These are phyloP conservation scores for Claviceps lovelessii DNA, from an alignment of 2,329 filamentous ascomycete genomes.

Conservation along the genomic window DNA sequence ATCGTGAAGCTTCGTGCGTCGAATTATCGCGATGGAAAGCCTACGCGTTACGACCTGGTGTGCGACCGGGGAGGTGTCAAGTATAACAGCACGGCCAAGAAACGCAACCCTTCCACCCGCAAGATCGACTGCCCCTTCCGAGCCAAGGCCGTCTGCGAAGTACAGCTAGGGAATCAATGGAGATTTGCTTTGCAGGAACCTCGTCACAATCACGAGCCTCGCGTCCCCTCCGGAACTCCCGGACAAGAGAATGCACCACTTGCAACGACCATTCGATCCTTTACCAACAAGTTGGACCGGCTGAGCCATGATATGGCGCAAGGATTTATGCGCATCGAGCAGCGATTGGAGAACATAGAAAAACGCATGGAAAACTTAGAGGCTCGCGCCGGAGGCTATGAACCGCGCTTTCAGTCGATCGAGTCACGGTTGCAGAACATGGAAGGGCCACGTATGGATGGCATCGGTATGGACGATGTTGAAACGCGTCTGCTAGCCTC, in stretches of 20 bases:
- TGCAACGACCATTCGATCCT: conserved; percentile 41
- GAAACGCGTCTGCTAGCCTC: conserved; percentile 29
- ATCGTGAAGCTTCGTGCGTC: conserved; percentile 49
- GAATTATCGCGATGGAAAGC: conserved; percentile 49
- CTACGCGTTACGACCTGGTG: conserved; percentile 47
- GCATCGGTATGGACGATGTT: conserved; percentile 31
- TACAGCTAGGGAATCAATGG: conserved; percentile 48
- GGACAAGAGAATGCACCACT: conserved; percentile 44
- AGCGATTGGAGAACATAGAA: conserved; percentile 35
- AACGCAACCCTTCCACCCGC: conserved; percentile 47
- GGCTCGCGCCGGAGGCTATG: conserved; percentile 26
- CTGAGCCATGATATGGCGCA: conserved; percentile 41
- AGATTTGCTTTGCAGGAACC: conserved; percentile 46
- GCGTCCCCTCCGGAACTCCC: conserved; percentile 36
- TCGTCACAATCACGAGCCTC: conserved; percentile 48
- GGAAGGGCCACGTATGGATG: conserved; percentile 28
- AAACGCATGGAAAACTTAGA: conserved; percentile 43
- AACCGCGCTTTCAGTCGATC: conserved; percentile 30
- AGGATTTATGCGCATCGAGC: conserved; percentile 36
- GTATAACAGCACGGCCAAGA: conserved; percentile 51
- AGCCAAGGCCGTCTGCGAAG: conserved; percentile 49
- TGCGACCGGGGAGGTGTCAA: conserved; percentile 51
- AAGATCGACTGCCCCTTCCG: conserved; percentile 51
- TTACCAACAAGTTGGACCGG: conserved; percentile 46
- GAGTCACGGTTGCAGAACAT: conserved; percentile 28